Evolutionary conservation across 495 filamentous ascomycete species (phyloP).

Genomic region (Hypomontagnella monticulosa): DNA sequence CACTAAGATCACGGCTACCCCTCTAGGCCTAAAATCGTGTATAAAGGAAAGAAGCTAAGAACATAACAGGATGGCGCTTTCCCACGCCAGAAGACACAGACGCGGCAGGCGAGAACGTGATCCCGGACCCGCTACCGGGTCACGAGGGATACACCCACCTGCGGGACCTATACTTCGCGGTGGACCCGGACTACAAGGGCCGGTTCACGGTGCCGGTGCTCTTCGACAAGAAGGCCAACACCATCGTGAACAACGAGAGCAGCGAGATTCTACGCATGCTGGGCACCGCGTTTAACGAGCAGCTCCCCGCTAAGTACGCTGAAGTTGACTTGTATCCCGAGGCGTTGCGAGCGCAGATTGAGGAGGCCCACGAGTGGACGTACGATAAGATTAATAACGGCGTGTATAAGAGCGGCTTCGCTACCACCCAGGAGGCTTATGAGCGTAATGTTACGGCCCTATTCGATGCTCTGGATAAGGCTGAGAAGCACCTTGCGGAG

Average conservation of each 20-base stretch:
- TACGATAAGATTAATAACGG: slow-evolving; percentile 66
- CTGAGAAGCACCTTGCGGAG: slow-evolving; percentile 70
- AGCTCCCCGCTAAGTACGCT: slow-evolving; percentile 66
- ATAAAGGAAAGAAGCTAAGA: slow-evolving; percentile 8
- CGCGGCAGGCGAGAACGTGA: slow-evolving; percentile 60
- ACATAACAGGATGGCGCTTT: slow-evolving; percentile 79
- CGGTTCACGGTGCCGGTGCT: slow-evolving; percentile 81
- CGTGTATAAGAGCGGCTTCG: slow-evolving; percentile 61
- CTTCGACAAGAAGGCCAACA: slow-evolving; percentile 76
- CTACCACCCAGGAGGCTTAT: slow-evolving; percentile 77
- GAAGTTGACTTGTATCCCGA: slow-evolving; percentile 71
- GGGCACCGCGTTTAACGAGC: slow-evolving; percentile 73
- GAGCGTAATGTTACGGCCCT: slow-evolving; percentile 71
- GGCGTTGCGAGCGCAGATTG: slow-evolving; percentile 69
- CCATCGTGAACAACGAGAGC: slow-evolving; percentile 85
- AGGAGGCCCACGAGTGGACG: slow-evolving; percentile 81
- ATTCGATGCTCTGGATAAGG: slow-evolving; percentile 75
- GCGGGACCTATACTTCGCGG: slow-evolving; percentile 75
- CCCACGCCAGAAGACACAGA: slow-evolving; percentile 68
- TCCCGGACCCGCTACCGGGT: slow-evolving; percentile 70
- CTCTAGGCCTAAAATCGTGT: background rate
- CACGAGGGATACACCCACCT: slow-evolving; percentile 65
- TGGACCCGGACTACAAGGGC: slow-evolving; percentile 71
- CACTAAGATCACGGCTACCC: background rate
- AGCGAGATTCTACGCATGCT: slow-evolving; percentile 82